Conservation (phyloP, 192 early-diverging fungal species). For the Coemansia sp. region DNA sequence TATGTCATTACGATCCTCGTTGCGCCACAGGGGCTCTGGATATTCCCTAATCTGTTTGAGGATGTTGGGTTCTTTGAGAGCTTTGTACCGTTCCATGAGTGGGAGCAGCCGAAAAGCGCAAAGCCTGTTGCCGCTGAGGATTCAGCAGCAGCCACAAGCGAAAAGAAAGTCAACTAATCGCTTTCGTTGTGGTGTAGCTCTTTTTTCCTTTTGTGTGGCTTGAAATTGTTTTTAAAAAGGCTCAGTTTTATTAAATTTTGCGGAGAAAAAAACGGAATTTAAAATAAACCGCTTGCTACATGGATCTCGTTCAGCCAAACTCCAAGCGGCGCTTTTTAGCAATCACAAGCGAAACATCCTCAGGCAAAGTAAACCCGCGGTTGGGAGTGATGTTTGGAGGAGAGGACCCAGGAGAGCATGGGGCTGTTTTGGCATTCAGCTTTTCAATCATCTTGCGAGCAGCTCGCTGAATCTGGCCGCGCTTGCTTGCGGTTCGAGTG, state of each 20-base stretch:
- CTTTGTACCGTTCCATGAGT: conserved; percentile 90
- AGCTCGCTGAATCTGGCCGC: conserved; percentile 45
- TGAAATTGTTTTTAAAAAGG: neutral
- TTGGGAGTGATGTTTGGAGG: conserved; percentile 42
- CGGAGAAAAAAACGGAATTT: neutral
- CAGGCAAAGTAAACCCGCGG: conserved; percentile 43
- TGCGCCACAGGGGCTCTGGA: conserved; percentile 84
- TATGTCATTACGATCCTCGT: conserved; percentile 73
- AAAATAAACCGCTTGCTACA: neutral
- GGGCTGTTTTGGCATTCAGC: conserved; percentile 15
- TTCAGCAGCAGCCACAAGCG: neutral
- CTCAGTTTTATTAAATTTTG: neutral
- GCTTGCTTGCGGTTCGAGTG: conserved; percentile 40
- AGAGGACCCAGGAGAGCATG: conserved; percentile 10
- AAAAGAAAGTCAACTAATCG: neutral
- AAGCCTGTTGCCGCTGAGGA: conserved; percentile 12
- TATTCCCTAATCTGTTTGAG: conserved; percentile 97
- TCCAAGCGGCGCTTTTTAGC: conserved; percentile 37
- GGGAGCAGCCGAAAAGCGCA: conserved; percentile 65
- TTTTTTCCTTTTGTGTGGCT: conserved; percentile 1
- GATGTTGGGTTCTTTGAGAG: conserved; percentile 93
- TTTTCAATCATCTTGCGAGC: conserved; percentile 38
- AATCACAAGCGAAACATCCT: neutral
- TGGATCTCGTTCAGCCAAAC: conserved; percentile 5
- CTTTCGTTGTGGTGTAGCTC: neutral